Evolutionary conservation across 352 stramenopile species (phyloP), one percentile per base, ranked within the genome.

Genomic region (Pythium rhizo-oryzae): DNA sequence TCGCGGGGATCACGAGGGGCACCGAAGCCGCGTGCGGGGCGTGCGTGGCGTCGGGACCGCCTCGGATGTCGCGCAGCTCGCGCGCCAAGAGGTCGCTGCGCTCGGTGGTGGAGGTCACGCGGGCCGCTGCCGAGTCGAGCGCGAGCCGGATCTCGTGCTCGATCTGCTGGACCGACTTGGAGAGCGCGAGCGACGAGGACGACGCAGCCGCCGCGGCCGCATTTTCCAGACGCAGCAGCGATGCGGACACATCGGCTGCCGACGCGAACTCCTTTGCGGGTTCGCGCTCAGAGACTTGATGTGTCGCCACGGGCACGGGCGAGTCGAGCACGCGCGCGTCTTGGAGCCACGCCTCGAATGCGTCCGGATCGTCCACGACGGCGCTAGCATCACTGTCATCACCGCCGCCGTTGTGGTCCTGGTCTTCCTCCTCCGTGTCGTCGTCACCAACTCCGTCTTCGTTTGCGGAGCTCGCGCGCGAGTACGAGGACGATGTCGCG

Each of bases 131-230:
- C 8, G 81, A 82, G 60, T 85, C 76, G 30, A 92, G 75, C 19
- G 81, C 84, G 24, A 71, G 37, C 9, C 74, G 81, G 37, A 92
- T 92, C 41, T 92, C 80, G 5, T 83, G 65, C 39, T 88, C 80
- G 18, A 92, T 85, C 43, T 87, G 73, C 53, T 84, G 80, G 1
- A 75, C 75, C 8, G 72, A 79, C 43, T 67, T 70, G 16, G 67
- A 60, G 1, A 78, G 53, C 44, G 62, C 57, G 21, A 69, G 53
- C 8, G 55, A 43, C 18, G 59, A 47, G 11, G 30, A n/a, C 2
- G 19, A 44, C 5, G 73, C 70, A 4, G 35, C 8, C 35, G 35
- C 35, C 8, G 35, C 35, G 35, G 35, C 35, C 12, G 35, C 35
- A 8, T 15, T 11, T 11, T 41, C 8, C 35, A 33, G 28, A 33